Base-by-base conservation (phyloP, 352 stramenopile genomes). In the Thraustochytrium striatum region DNA sequence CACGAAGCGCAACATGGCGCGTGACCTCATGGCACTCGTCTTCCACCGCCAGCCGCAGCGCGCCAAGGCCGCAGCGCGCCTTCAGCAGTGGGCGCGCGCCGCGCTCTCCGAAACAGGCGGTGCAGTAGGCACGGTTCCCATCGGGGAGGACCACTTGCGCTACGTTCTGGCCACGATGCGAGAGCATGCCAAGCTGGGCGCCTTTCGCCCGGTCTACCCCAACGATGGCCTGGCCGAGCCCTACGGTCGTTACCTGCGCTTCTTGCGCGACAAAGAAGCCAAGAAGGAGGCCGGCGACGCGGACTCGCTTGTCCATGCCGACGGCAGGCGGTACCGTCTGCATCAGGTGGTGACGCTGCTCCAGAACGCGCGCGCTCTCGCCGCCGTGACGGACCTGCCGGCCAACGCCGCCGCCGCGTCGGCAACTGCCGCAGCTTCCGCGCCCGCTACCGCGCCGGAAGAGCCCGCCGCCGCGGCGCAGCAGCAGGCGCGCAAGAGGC, bases 1-100 rank as follows among this genome's bases (percentile, higher is more conserved):
- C 36, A 80, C 70, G 33, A 80, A 80, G 43, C 38, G 50, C 1
- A 59, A 80, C 55, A 80, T 80, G 70, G 58, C 58, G 28, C 58
- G 55, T 25, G 70, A 80, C 41, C 33, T 80, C 19, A 38, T 73
- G 16, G 43, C 55, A 9, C 41, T 80, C 19, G 70, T 80, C 21
- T 75, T 62, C 7, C 43, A 75, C 47, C 52, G 32, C 8, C 41
- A 75, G 65, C 5, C 25, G 5, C 36, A 30, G 8, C 13, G 11
- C 2, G 65, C 41, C 8, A 75, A 75, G 50, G 32, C 68, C n/a
- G 32, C 65, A 3, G 5, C 44, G 11, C 43, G 41, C 21, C 36
- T 75, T 5, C 30, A 1, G 0, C 43, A 72, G 25, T 75, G 65
- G 65, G 65, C 50, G 8, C 21, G 36, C 16, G 35, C 52, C 25